These are phyloP conservation scores for Globisporangium abappressorium DNA, from an alignment of 352 stramenopile species.

Conservation along the genomic window DNA sequence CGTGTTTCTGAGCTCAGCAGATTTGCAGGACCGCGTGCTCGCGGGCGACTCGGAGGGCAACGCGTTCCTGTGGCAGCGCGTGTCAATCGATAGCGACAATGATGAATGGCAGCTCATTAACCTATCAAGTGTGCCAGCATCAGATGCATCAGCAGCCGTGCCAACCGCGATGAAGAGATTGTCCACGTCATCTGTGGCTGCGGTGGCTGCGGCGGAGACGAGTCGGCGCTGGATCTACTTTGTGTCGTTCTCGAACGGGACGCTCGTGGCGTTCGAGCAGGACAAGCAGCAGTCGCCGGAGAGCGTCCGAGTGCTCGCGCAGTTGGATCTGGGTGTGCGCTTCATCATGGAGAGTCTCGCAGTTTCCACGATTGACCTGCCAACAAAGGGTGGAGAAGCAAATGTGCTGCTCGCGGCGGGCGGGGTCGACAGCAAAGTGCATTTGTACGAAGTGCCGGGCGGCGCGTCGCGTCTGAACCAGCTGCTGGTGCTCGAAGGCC, in stretches of 20 bases:
- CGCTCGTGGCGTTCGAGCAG: slow-evolving; percentile 34
- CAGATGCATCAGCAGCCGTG: background rate
- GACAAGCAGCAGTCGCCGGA: background rate
- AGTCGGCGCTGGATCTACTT: slow-evolving; percentile 33
- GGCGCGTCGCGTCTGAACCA: slow-evolving; percentile 17
- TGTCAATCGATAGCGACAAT: background rate
- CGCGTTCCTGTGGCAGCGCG: slow-evolving; percentile 51
- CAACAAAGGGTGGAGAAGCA: slow-evolving; percentile 1
- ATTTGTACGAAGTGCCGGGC: slow-evolving; percentile 50
- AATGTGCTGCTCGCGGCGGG: slow-evolving; percentile 55
- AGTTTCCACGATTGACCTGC: slow-evolving; percentile 12
- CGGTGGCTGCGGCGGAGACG: slow-evolving; percentile 31
- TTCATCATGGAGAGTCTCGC: slow-evolving; percentile 58
- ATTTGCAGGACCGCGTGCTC: slow-evolving; percentile 26
- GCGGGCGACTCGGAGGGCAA: slow-evolving; percentile 60
- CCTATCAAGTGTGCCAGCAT: slow-evolving; percentile 7
- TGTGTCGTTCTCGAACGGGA: slow-evolving; percentile 47
- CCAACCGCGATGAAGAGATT: slow-evolving; percentile 7
- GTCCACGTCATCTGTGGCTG: slow-evolving; percentile 35
- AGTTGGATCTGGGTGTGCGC: slow-evolving; percentile 32
- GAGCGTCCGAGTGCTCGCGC: slow-evolving; percentile 19
- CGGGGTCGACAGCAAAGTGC: slow-evolving; percentile 66
- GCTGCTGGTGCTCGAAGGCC: slow-evolving; percentile 50
- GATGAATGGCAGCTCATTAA: slow-evolving; percentile 22
- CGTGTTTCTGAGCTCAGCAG: slow-evolving; percentile 29